A percentile compares a stretch with the other conserved stretches of the same genome.
Conservation (phyloP, 1,284 basidiomycete species). For the Limonomyces culmigenus region DNA sequence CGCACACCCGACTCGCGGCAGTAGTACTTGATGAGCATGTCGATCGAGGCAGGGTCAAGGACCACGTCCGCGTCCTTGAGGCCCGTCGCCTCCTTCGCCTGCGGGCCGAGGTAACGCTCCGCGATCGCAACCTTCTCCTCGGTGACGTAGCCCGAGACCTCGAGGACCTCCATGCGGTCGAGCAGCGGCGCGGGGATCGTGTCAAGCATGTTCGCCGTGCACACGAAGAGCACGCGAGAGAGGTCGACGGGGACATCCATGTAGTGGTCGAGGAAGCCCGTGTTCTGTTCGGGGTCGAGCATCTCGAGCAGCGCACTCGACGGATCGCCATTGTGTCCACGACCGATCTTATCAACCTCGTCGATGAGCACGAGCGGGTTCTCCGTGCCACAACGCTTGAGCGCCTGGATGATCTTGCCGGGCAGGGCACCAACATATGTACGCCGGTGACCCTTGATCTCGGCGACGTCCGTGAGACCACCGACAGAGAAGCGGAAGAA, state of each 20-base stretch:
- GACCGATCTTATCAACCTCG: slow-evolving; percentile 98
- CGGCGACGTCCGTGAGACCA: slow-evolving; percentile 92
- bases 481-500: slow-evolving; percentile 98
- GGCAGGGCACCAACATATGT: slow-evolving; percentile 96
- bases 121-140: slow-evolving; percentile 95
- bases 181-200: slow-evolving; percentile 94
- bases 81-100: slow-evolving; percentile 86
- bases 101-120: slow-evolving; percentile 80
- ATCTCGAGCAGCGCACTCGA: slow-evolving; percentile 90
- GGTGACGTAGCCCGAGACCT: slow-evolving; percentile 92
- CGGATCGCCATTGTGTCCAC: slow-evolving; percentile 92
- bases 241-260: slow-evolving; percentile 97
- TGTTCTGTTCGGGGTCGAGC: slow-evolving; percentile 97
- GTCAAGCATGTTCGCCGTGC: slow-evolving; percentile 90
- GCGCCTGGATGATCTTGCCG: slow-evolving; percentile 94
- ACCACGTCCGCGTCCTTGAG: slow-evolving; percentile 72
- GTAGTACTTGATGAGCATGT: slow-evolving; percentile 90
- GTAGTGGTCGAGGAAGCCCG: slow-evolving; percentile 91
- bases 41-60: slow-evolving; percentile 67
- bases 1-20: slow-evolving; percentile 93
- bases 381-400: slow-evolving; percentile 94
- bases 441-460: slow-evolving; percentile 96
- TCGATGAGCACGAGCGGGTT: slow-evolving; percentile 96
- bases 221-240: slow-evolving; percentile 93
- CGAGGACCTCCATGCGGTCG: slow-evolving; percentile 95